Conservation (phyloP, 768 basidiomycete species). For the Xanthoconium stramineum region DNA sequence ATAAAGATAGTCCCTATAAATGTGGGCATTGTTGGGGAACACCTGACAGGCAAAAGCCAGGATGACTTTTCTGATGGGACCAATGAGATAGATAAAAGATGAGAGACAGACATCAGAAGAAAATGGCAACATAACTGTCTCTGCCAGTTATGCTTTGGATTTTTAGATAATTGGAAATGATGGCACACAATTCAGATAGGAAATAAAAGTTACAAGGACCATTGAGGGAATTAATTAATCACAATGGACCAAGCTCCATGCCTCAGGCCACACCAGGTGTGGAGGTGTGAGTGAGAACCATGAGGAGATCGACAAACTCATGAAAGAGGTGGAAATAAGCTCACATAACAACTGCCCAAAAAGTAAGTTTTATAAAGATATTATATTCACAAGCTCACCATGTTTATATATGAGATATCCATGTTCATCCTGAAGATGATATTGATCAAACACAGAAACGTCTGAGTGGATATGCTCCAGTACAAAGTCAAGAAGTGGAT, state of each 20-base stretch:
- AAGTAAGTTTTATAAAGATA: not conserved
- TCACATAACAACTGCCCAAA: not conserved
- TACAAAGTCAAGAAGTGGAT: not conserved
- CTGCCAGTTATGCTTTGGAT: not conserved
- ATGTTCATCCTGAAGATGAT: not conserved
- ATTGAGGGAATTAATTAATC: not conserved
- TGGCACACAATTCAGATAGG: not conserved
- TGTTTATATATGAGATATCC: not conserved
- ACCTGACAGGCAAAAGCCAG: not conserved
- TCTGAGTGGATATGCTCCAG: not conserved
- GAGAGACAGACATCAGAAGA: not conserved
- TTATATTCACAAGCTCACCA: not conserved
- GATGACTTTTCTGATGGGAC: not conserved
- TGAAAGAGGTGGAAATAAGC: not conserved
- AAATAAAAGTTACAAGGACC: conserved; percentile 2
- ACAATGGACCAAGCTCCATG: not conserved
- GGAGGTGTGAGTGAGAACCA: not conserved
- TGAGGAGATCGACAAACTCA: not conserved
- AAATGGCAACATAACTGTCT: conserved; percentile 1
- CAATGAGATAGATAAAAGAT: conserved; percentile 2
- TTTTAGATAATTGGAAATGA: not conserved
- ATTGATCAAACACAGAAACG: not conserved
- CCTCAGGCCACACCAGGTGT: not conserved
- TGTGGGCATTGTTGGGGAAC: not conserved
- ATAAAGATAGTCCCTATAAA: not conserved